These are phyloP conservation scores for Anthracocystis panici-leucophaei DNA, from an alignment of 1,284 basidiomycete genomes.

Conservation along the genomic window DNA sequence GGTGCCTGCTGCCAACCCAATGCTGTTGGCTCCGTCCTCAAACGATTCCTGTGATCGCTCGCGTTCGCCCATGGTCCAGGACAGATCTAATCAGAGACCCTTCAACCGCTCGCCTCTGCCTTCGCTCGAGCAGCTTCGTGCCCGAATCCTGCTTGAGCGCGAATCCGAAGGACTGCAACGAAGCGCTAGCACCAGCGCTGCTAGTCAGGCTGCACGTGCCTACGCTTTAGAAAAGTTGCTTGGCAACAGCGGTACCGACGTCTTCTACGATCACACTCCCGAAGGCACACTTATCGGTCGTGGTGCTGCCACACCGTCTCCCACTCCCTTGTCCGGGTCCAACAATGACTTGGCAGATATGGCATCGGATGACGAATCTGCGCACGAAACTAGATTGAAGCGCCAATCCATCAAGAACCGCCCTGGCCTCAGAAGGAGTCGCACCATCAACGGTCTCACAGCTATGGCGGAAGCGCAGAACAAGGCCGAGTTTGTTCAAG, in stretches of 20 bases:
- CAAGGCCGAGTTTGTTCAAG: constrained; percentile 58
- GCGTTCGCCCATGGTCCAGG: constrained; percentile 36
- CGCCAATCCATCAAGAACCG: constrained; percentile 41
- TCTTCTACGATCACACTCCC: constrained; percentile 49
- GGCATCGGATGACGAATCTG: constrained; percentile 46
- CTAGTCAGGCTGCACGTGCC: constrained; percentile 64
- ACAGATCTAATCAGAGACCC: constrained; percentile 23
- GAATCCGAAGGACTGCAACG: constrained; percentile 54
- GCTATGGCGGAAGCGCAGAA: constrained; percentile 57
- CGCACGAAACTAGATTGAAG: constrained; percentile 27
- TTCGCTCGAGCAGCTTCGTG: constrained; percentile 65
- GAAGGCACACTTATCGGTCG: constrained; percentile 42
- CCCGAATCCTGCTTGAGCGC: constrained; percentile 63
- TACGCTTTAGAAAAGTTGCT: constrained; percentile 68
- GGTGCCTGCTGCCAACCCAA: not conserved
- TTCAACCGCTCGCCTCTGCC: constrained; percentile 58
- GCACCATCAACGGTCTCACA: constrained; percentile 59
- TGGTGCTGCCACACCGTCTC: constrained; percentile 39
- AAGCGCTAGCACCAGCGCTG: constrained; percentile 62
- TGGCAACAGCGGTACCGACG: constrained; percentile 55
- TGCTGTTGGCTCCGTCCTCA: constrained; percentile 11
- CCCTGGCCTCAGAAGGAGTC: constrained; percentile 38
- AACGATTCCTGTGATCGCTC: constrained; percentile 22
- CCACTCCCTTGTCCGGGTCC: constrained; percentile 14
- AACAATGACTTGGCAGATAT: constrained; percentile 29